Evolutionary conservation across 1,284 basidiomycete species (phyloP).

Genomic region (Agroathelia rolfsii): DNA sequence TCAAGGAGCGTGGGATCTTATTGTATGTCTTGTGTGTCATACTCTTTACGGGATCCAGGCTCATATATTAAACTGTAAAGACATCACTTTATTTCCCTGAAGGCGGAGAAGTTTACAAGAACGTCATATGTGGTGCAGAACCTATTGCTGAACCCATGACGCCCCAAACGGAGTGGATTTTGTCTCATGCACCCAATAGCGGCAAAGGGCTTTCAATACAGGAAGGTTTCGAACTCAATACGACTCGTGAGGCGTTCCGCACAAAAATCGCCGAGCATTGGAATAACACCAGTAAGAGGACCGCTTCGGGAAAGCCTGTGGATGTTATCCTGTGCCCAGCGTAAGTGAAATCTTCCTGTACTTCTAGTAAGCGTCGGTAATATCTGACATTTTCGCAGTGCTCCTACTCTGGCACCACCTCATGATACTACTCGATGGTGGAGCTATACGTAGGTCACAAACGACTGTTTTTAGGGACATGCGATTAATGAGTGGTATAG

Average conservation of each 20-base stretch:
- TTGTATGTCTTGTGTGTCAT: slow-evolving; percentile 24
- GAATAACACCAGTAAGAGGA: slow-evolving; percentile 35
- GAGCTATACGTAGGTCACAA: no score
- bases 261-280: slow-evolving; percentile 36
- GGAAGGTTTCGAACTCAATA: no score
- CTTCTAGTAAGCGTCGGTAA: no score
- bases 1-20: slow-evolving; percentile 37
- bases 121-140: slow-evolving; percentile 24
- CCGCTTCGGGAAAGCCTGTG: slow-evolving; percentile 40
- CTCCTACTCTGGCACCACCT: slow-evolving; percentile 39
- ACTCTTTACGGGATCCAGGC: slow-evolving; percentile 3
- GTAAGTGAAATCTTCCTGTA: no score
- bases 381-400: no score
- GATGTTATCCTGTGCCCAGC: slow-evolving; percentile 51
- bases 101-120: slow-evolving; percentile 36
- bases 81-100: slow-evolving; percentile 39
- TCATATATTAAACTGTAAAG: slow-evolving; percentile 18
- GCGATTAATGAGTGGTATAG: no score
- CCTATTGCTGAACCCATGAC: slow-evolving; percentile 33
- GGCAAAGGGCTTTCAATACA: no score
- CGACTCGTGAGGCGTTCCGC: slow-evolving; percentile 35
- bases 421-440: slow-evolving; percentile 43
- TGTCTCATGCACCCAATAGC: no score
- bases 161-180: slow-evolving; percentile 41
- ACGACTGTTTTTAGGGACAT: no score